Evolutionary conservation across 495 filamentous ascomycete species (phyloP), one percentile per base, ranked within the genome.

Genomic region (Cladorrhinum samala): DNA sequence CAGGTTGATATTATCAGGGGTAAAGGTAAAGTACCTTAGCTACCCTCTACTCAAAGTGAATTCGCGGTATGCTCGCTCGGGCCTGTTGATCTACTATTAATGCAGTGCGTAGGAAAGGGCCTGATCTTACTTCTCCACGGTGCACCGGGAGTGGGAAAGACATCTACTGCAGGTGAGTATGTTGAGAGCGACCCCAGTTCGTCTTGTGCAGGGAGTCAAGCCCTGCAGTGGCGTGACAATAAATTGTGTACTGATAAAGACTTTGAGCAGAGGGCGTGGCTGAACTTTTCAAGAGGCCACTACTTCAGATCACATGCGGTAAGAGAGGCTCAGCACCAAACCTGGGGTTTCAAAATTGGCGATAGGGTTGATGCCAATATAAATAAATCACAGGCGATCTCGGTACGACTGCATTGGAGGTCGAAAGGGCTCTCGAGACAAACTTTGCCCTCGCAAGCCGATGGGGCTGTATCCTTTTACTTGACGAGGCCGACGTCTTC

Each of bases 121-220:
- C 57, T 80, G 8, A 70, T 78, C 9, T 62, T 72, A 9, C 64
- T 82, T 1, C 68, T 62, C 0, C 74, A 76, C 38, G 79, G 78
- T 63, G 9, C 63, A 1, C 77, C 77, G 5, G 77, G 77, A 0
- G 70, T 75, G 0, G 74, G 72, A 0, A 75, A 75, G 54, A 73
- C 72, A 4, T 60, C 64, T 0, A 75, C 74, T 11, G 72, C 72
- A 2, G 70, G 67, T 70, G 25, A n/a, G 49, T 58, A 33, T 6
- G 11, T 33, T 33, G 5, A 33, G 27, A 6, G 11, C 27, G n/a
- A n/a, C n/a, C n/a, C n/a, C n/a, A n/a, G n/a, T n/a, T n/a, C n/a
- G n/a, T n/a, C n/a, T n/a, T n/a, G n/a, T n/a, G n/a, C n/a, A n/a
- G n/a, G n/a, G n/a, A n/a, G n/a, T n/a, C n/a, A n/a, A n/a, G n/a